Percentiles rank a stretch among this genome's conserved stretches.
phyloP scores from a whole-genome alignment of 371 early-diverging fungal species.

The Actinomortierella wolfii region DNA sequence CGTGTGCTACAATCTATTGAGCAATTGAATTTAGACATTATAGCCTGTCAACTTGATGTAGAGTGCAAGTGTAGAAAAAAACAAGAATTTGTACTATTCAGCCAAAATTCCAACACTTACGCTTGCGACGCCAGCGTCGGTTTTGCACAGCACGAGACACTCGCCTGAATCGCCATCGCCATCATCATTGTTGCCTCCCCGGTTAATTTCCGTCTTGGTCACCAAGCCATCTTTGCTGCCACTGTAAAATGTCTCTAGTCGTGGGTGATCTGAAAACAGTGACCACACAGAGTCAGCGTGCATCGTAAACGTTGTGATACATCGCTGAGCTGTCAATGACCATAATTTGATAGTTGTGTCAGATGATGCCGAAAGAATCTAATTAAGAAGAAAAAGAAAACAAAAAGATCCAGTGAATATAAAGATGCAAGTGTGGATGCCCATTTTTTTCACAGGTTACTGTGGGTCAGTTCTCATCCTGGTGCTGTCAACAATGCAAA shows the following conservation, averaged over 20 bases:
- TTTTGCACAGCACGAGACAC: constrained; percentile 87
- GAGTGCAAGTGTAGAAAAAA: no score
- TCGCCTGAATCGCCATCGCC: constrained; percentile 58
- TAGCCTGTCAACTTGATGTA: no score
- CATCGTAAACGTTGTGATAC: constrained; percentile 87
- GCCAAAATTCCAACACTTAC: no score
- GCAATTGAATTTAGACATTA: no score
- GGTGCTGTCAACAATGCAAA: no score
- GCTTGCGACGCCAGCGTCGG: constrained; percentile 80
- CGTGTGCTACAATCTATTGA: constrained; percentile 68
- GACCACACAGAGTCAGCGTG: constrained; percentile 93
- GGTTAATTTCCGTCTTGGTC: constrained; percentile 67
- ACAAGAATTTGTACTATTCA: no score
- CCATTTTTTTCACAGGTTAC: no score
- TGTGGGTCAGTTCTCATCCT: no score
- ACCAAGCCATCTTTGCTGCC: constrained; percentile 92
- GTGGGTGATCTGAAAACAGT: constrained; percentile 82
- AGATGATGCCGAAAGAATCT: constrained; percentile 90
- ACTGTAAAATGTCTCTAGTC: constrained; percentile 87
- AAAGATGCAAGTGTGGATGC: not conserved
- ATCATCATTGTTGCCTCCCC: constrained; percentile 33
- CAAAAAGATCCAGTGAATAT: not conserved
- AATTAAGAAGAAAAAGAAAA: constrained; percentile 2
- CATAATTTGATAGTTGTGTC: constrained; percentile 93
- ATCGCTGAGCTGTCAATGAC: constrained; percentile 87